Conservation (phyloP, 139 green algal genomes). For the Chlamydomonas incerta region DNA sequence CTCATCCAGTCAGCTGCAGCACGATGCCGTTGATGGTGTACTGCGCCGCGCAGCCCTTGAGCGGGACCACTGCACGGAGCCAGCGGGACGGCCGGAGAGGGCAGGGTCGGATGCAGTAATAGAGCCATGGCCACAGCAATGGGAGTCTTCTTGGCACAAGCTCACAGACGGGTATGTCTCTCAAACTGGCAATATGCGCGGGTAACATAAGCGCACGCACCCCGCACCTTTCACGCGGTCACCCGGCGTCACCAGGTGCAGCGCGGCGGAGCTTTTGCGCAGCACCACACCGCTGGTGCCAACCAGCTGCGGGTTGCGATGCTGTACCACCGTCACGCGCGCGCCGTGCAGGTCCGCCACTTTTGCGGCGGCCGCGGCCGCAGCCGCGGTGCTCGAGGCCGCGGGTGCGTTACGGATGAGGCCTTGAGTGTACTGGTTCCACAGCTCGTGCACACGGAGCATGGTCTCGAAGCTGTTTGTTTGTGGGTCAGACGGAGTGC, state of each 20-base stretch:
- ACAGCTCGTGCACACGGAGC: constrained; percentile 24
- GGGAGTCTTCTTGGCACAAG: too few relatives aligned
- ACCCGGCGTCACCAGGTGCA: constrained; percentile 2
- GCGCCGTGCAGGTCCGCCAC: constrained; percentile 19
- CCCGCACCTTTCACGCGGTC: constrained; percentile 1
- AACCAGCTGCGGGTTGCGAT: constrained; percentile 13
- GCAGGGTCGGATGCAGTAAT: too few relatives aligned
- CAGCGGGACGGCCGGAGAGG: too few relatives aligned
- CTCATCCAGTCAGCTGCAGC: constrained; percentile 1
- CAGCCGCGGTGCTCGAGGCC: background rate
- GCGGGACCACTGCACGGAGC: constrained; percentile 6
- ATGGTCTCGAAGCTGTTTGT: constrained; percentile 27
- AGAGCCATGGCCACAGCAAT: too few relatives aligned
- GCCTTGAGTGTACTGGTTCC: background rate
- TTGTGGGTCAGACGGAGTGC: too few relatives aligned
- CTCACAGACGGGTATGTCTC: too few relatives aligned
- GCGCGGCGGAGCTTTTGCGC: background rate
- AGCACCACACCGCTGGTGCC: constrained; percentile 10
- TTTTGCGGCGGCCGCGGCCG: background rate
- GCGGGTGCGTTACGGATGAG: background rate
- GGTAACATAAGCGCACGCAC: too few relatives aligned
- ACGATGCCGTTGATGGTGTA: background rate
- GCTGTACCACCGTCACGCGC: constrained; percentile 5
- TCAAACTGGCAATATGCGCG: too few relatives aligned
- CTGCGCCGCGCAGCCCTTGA: background rate